Percentiles rank a stretch among this genome's conserved stretches.
phyloP scores from a whole-genome alignment of 495 filamentous ascomycete species.

The Talaromyces borbonicus region DNA sequence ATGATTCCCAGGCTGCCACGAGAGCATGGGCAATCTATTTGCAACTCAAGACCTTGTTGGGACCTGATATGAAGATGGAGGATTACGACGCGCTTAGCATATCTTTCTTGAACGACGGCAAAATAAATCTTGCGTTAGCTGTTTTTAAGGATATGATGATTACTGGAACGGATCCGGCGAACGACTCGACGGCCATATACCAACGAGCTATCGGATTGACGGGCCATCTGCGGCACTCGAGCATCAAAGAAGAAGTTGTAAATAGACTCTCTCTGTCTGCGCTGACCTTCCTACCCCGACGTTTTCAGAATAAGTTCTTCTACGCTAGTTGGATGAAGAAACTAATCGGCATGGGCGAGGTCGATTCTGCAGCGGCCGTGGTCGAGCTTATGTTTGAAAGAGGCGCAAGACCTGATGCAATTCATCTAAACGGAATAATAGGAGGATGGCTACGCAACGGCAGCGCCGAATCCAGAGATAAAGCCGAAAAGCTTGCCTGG shows the following conservation, averaged over 20 bases:
- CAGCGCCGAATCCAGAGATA: slow-evolving; percentile 37
- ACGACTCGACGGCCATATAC: slow-evolving; percentile 42
- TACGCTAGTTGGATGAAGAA: slow-evolving; percentile 75
- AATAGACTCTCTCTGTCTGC: slow-evolving; percentile 42
- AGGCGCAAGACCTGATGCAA: slow-evolving; percentile 52
- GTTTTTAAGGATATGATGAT: slow-evolving; percentile 84
- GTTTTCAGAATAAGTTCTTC: slow-evolving; percentile 67
- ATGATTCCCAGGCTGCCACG: slow-evolving; percentile 30
- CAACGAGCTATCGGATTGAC: slow-evolving; percentile 31
- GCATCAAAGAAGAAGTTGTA: slow-evolving; percentile 34
- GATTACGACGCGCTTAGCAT: slow-evolving; percentile 65
- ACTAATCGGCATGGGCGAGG: slow-evolving; percentile 60
- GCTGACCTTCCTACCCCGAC: slow-evolving; percentile 46
- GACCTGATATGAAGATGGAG: slow-evolving; percentile 53
- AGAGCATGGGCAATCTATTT: slow-evolving; percentile 62
- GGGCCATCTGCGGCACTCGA: slow-evolving; percentile 37
- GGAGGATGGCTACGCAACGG: slow-evolving; percentile 62
- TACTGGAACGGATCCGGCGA: slow-evolving; percentile 38
- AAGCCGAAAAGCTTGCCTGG: slow-evolving; percentile 66
- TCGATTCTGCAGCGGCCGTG: slow-evolving; percentile 58
- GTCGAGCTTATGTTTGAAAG: slow-evolving; percentile 57
- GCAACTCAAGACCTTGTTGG: slow-evolving; percentile 48
- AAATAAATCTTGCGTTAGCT: slow-evolving; percentile 53
- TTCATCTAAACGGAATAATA: slow-evolving; percentile 66
- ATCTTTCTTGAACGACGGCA: slow-evolving; percentile 48